Conservation (phyloP, 257 asterid genomes). For the Primulina huaijiensis region DNA sequence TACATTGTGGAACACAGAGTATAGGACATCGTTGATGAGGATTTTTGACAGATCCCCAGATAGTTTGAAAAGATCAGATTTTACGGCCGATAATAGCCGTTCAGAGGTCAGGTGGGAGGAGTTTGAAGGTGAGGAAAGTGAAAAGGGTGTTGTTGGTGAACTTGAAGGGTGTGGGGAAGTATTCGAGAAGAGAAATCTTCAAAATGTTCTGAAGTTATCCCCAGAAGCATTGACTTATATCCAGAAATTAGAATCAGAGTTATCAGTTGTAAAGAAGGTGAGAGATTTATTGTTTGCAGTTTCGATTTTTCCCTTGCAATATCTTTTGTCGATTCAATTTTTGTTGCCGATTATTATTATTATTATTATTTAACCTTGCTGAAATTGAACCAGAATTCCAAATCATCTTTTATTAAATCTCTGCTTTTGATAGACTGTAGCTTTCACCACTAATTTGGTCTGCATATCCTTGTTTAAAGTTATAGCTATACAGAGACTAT, state of each 20-base stretch:
- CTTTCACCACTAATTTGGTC: neutral
- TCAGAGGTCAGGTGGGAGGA: conserved; percentile 47
- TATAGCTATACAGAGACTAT: neutral
- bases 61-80: conserved; percentile 23
- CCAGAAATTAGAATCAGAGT: conserved; percentile 65
- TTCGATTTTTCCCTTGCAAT: conserved; percentile 5
- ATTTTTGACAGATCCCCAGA: conserved; percentile 58
- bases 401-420: neutral
- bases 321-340: neutral
- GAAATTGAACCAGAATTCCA: neutral
- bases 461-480: neutral
- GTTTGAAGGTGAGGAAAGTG: conserved; percentile 32
- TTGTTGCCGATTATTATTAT: neutral
- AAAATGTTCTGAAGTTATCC: conserved; percentile 47
- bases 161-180: conserved; percentile 33
- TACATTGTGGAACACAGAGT: conserved; percentile 98
- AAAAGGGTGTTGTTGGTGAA: conserved; percentile 31
- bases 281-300: conserved; percentile 8
- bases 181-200: conserved; percentile 32
- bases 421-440: neutral
- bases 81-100: conserved; percentile 28
- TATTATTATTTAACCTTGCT: neutral
- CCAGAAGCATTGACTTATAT: conserved; percentile 60
- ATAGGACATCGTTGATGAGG: conserved; percentile 82
- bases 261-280: conserved; percentile 72